A percentile compares a stretch with the other conserved stretches of the same genome.
Conservation (phyloP, 2,329 filamentous ascomycete genomes). For the Scleromitrula shiraiana region DNA sequence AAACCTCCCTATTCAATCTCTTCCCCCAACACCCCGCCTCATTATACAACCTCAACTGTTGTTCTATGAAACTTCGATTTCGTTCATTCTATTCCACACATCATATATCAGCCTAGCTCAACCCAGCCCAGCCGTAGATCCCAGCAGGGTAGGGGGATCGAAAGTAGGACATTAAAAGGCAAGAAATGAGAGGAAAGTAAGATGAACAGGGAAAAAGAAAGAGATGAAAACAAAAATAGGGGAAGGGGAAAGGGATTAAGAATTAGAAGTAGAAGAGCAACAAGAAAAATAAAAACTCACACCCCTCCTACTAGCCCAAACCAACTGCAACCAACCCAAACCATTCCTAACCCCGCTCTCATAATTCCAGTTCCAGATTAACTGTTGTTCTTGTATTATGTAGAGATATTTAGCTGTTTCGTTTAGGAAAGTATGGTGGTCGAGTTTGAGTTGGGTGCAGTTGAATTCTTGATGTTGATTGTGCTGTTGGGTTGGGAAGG, state of each 20-base stretch:
- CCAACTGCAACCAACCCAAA: slow-evolving; percentile 24
- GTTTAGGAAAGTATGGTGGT: slow-evolving; percentile 24
- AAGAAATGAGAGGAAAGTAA: not conserved
- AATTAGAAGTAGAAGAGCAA: not conserved
- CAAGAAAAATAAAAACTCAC: slow-evolving; percentile 18
- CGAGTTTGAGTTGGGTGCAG: slow-evolving; percentile 13
- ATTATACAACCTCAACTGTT: slow-evolving; percentile 25
- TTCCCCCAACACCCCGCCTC: slow-evolving; percentile 25
- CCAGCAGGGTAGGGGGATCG: too few relatives aligned
- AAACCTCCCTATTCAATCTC: slow-evolving; percentile 25
- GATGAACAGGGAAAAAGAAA: not conserved
- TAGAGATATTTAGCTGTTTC: slow-evolving; percentile 24
- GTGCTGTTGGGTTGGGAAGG: too few relatives aligned
- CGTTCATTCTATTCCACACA: slow-evolving; percentile 22
- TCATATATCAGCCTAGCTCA: too few relatives aligned
- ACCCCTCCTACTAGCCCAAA: slow-evolving; percentile 28
- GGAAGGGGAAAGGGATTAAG: not conserved
- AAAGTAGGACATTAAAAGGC: too few relatives aligned
- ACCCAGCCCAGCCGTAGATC: not conserved
- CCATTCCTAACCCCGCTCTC: slow-evolving; percentile 20
- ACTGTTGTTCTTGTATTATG: slow-evolving; percentile 24
- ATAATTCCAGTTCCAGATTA: slow-evolving; percentile 16
- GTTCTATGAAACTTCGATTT: slow-evolving; percentile 29
- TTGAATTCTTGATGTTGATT: too few relatives aligned
- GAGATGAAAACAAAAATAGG: not conserved